phyloP scores from a whole-genome alignment of 1,284 basidiomycete genomes.

The Trichosporon faecale region DNA sequence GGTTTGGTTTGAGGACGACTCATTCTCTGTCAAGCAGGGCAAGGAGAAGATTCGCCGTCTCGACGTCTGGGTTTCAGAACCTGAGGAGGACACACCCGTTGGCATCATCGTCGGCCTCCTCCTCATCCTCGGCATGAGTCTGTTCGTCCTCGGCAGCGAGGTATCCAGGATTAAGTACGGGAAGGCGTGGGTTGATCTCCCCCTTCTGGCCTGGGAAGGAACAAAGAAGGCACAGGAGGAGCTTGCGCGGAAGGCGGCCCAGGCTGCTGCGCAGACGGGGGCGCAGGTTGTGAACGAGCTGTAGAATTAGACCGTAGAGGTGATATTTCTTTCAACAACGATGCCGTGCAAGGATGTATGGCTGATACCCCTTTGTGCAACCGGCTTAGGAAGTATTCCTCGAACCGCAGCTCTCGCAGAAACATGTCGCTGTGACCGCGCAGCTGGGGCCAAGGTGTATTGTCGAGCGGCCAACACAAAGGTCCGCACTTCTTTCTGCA shows the following conservation, averaged over 20 bases:
- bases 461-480: too few species aligned
- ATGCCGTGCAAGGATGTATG: too few species aligned
- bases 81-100: not conserved
- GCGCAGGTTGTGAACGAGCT: too few species aligned
- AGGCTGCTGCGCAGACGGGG: not conserved
- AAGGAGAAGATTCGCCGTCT: constrained; percentile 20
- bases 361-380: too few species aligned
- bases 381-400: too few species aligned
- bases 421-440: too few species aligned
- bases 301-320: not conserved
- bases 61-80: constrained; percentile 39
- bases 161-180: constrained; percentile 6
- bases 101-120: not conserved
- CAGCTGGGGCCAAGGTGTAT: too few species aligned
- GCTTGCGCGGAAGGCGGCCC: not conserved
- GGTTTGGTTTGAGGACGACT: constrained; percentile 42
- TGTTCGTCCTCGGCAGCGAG: constrained; percentile 19
- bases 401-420: too few species aligned
- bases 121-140: not conserved
- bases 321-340: too few species aligned
- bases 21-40: not conserved
- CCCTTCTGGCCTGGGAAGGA: not conserved
- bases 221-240: not conserved
- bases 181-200: constrained; percentile 9
- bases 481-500: too few species aligned